Conservation (phyloP, 225 moss, liverwort and hornwort genomes). For the Neckera pumila region DNA sequence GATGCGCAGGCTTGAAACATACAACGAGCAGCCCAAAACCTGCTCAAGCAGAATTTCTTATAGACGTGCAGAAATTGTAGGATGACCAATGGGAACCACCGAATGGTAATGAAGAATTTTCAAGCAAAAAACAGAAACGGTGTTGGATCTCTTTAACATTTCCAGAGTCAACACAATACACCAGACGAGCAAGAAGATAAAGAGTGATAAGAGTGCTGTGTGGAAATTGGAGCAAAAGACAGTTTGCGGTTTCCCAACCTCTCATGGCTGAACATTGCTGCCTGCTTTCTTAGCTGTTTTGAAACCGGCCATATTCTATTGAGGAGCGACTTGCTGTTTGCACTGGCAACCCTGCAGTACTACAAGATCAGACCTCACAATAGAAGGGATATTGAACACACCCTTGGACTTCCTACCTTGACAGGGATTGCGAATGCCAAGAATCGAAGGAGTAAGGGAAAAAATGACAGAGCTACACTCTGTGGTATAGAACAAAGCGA, state of each 20-base stretch:
- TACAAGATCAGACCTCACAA: not conserved
- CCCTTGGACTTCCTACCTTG: constrained; percentile 7
- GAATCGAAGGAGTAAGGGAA: constrained; percentile 11
- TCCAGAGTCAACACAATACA: not conserved
- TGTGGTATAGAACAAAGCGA: constrained; percentile 6
- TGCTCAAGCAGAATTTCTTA: not conserved
- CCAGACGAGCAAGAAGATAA: not conserved
- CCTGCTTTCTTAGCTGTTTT: not conserved
- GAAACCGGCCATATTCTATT: constrained; percentile 1
- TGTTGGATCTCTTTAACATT: not conserved
- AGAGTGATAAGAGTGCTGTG: not conserved
- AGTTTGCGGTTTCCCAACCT: not conserved
- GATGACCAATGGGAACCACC: not conserved
- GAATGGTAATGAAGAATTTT: not conserved
- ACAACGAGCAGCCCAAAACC: not conserved
- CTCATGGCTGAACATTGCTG: not conserved
- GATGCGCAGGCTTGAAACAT: not conserved
- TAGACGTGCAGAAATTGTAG: not conserved
- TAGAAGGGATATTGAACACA: constrained; percentile 1
- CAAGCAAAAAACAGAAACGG: not conserved
- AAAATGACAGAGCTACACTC: constrained; percentile 14
- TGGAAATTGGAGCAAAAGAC: not conserved
- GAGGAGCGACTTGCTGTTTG: not conserved
- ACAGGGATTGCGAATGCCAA: constrained; percentile 8
- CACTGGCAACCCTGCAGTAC: not conserved